Base-by-base conservation (phyloP, 2,329 filamentous ascomycete species). In the Coniosporium uncinatum region DNA sequence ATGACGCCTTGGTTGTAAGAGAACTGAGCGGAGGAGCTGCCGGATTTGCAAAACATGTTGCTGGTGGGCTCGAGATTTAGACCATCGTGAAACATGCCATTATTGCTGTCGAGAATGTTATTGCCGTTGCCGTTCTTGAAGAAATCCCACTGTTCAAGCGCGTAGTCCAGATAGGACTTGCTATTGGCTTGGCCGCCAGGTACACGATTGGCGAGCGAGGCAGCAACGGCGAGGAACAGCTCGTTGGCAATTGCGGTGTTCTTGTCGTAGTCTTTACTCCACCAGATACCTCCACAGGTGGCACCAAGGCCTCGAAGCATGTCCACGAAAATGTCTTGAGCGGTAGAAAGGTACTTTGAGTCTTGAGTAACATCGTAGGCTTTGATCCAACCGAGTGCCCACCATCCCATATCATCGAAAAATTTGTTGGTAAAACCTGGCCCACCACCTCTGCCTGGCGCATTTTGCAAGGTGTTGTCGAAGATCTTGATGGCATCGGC, bases 1-100 rank as follows among this genome's bases (percentile, higher is more conserved):
- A 82, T 67, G 1, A 82, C 75, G 8, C 79, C 79, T 55, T 83
- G 78, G 49, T 79, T 79, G 55, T 80, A 80, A 0, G 70, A 67
- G 63, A 68, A 79, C 8, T 62, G 55, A 5, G 52, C 53, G 18
- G 55, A 58, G 19, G 21, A 11, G 6, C 13, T 21, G 16, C 18
- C 18, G 11, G 33, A 8, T 6, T 35, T n/a, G 33, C 33, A 35
- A 17, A 19, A 16, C 14, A 19, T 19, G 21, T 38, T 22, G 13
- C n/a, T 36, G 31, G 67, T 64, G 42, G 78, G 78, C 51, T 75
- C 74, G 29, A 67, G 55, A 13, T 62, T 58, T 3, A 79, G 53
- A 0, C 75, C 75, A 41, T 79, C 73, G 46, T 78, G 78, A 55
- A 79, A 70, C 2, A 67, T 69, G 39, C 68, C 60, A 3, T 67